Evolutionary conservation across 129 eudicot species (phyloP).

Genomic region (Calendula officinalis): DNA sequence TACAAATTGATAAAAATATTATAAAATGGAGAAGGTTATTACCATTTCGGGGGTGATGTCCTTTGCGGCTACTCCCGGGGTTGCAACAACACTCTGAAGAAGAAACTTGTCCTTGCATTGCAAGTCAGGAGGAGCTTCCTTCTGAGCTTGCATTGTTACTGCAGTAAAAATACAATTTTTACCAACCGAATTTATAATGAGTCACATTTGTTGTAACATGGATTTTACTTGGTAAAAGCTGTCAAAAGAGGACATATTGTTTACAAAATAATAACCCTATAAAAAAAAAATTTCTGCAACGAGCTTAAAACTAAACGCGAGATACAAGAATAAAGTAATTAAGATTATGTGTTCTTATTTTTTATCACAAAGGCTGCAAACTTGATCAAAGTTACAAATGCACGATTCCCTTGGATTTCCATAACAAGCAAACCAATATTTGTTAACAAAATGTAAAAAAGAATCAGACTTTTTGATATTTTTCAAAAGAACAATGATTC

Average conservation of each 20-base stretch:
- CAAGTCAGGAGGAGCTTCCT: slow-evolving; percentile 89
- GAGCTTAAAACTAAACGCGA: background rate
- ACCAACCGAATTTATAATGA: background rate
- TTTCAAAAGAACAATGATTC: background rate
- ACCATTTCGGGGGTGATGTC: slow-evolving; percentile 91
- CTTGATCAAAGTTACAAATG: background rate
- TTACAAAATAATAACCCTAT: background rate
- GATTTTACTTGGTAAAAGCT: background rate
- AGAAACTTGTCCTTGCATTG: slow-evolving; percentile 94
- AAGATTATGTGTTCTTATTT: background rate
- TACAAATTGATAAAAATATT: no score
- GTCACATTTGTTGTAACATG: background rate
- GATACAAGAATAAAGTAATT: background rate
- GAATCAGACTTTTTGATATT: no score
- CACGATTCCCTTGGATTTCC: no score
- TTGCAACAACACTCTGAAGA: slow-evolving; percentile 79
- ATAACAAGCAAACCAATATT: no score
- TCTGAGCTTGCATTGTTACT: slow-evolving; percentile 99
- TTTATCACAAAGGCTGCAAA: slow-evolving; percentile 1
- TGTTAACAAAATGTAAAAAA: no score
- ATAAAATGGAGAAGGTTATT: background rate
- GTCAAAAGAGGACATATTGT: background rate
- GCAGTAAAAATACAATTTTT: slow-evolving; percentile 15
- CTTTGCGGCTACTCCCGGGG: slow-evolving; percentile 49
- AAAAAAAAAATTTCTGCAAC: background rate